Percentiles rank a stretch among this genome's conserved stretches.
phyloP scores from a whole-genome alignment of 2,329 filamentous ascomycete genomes.

The Hypoxylon sp. region DNA sequence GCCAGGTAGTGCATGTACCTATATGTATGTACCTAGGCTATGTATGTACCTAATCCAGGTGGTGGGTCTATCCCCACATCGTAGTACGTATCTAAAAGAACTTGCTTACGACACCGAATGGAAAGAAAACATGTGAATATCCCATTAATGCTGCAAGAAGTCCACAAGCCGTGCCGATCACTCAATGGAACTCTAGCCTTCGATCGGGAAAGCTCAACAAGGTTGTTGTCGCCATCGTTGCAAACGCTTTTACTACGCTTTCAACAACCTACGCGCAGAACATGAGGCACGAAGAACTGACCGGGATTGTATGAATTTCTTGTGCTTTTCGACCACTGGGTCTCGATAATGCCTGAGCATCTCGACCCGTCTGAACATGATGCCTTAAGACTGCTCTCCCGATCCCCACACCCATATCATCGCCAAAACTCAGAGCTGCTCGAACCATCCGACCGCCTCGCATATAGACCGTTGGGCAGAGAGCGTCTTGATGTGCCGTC shows the following conservation, averaged over 20 bases:
- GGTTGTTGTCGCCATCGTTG: neutral
- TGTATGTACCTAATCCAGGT: too few relatives aligned
- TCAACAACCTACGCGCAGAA: constrained; percentile 13
- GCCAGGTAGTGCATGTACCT: too few relatives aligned
- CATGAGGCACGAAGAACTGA: constrained; percentile 31
- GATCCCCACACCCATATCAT: constrained; percentile 79
- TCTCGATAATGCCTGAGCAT: constrained; percentile 64
- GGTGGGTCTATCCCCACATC: neutral
- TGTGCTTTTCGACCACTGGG: constrained; percentile 45
- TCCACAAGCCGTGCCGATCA: constrained; percentile 9
- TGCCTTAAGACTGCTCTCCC: constrained; percentile 65
- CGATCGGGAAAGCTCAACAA: constrained; percentile 14
- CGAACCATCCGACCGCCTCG: constrained; percentile 63
- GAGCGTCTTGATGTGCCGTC: constrained; percentile 44
- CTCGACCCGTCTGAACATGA: constrained; percentile 58
- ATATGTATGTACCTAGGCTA: too few relatives aligned
- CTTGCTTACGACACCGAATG: constrained; percentile 10
- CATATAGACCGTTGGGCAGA: constrained; percentile 37
- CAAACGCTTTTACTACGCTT: neutral
- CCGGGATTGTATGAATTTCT: constrained; percentile 43
- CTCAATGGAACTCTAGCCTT: constrained; percentile 6
- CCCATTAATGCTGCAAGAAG: constrained; percentile 9
- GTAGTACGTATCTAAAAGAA: neutral
- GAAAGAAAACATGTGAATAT: constrained; percentile 28
- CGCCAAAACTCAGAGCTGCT: constrained; percentile 70